phyloP scores from a whole-genome alignment of 352 stramenopile genomes.

The Globisporangium orthogonon region DNA sequence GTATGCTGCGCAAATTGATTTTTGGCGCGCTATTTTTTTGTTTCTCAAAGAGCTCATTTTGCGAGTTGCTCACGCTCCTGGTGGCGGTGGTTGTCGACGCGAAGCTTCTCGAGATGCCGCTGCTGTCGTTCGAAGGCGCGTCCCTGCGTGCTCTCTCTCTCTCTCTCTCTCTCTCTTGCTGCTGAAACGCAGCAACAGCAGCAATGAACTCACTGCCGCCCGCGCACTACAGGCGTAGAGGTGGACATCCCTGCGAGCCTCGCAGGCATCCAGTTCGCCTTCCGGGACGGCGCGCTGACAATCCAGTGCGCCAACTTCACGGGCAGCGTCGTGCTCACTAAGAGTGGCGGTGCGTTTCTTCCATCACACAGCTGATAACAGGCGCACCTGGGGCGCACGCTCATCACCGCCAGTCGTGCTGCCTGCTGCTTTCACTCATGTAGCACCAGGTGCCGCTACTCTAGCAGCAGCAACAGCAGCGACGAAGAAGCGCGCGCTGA shows the following conservation, averaged over 20 bases:
- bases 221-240: slow-evolving; percentile 35
- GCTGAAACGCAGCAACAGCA: not conserved
- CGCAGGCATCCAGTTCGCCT: slow-evolving; percentile 60
- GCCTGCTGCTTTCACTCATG: not conserved
- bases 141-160: not conserved
- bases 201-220: not conserved
- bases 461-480: slow-evolving; percentile 22
- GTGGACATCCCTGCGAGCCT: slow-evolving; percentile 61
- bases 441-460: not conserved
- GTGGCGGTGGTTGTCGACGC: not conserved
- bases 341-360: slow-evolving; percentile 21
- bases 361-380: not conserved
- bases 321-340: slow-evolving; percentile 57
- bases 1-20: not conserved
- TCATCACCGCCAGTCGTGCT: not conserved
- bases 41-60: not conserved
- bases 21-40: not conserved
- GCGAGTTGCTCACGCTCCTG: not conserved
- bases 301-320: slow-evolving; percentile 76
- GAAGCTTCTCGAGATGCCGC: slow-evolving; percentile 29
- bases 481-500: slow-evolving; percentile 50
- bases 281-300: slow-evolving; percentile 43
- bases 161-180: too few species aligned
- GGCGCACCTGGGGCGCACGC: not conserved
- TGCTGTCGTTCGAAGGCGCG: slow-evolving; percentile 69